Base-by-base conservation (phyloP, 2,329 filamentous ascomycete species). In the Alternaria brassicicola region DNA sequence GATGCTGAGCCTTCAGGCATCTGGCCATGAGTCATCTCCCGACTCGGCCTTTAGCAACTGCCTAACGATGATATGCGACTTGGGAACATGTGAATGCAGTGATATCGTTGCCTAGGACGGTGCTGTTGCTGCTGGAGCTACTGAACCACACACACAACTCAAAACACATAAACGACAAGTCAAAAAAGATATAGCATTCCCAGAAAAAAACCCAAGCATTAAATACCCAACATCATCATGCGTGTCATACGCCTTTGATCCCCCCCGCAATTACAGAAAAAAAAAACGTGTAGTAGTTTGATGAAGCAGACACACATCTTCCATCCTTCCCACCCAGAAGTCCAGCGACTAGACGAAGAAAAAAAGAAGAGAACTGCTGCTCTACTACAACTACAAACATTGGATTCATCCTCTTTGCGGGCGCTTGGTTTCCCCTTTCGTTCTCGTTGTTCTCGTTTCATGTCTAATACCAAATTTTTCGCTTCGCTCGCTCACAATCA, bases 401-500 rank as follows among this genome's bases (percentile, higher is more conserved):
- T 26, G 21, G 30, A 38, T 25, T 31, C 21, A 39, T 30, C 45
- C 46, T 36, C 47, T 54, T 54, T 47, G 43, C 33, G 41, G 41
- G 39, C 55, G 23, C 30, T 48, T 21, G 21, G 31, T 47, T 47
- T 47, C 33, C 41, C 31, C 33, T n/a, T 45, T 59, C 56, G 52
- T 55, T 46, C 45, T 39, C 48, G 25, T 47, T 23, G 25, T 17
- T 28, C n/a, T 47, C 43, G 43, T 47, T 33, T 56, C 52, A 59
- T 59, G 56, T 59, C 57, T 57, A 57, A 55, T 58, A 45, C 56
- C 54, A 60, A 52, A 52, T 52, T 31, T 58, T 49, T 31, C 43
- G 43, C 43, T 33, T 10, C 17, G 26, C 13, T 21, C 54, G 54
- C 55, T 56, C 39, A 57, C 57, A 60, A 47, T 52, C 46, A 57